Base-by-base conservation (phyloP, 2,329 filamentous ascomycete species). In the Trichoderma sp. region DNA sequence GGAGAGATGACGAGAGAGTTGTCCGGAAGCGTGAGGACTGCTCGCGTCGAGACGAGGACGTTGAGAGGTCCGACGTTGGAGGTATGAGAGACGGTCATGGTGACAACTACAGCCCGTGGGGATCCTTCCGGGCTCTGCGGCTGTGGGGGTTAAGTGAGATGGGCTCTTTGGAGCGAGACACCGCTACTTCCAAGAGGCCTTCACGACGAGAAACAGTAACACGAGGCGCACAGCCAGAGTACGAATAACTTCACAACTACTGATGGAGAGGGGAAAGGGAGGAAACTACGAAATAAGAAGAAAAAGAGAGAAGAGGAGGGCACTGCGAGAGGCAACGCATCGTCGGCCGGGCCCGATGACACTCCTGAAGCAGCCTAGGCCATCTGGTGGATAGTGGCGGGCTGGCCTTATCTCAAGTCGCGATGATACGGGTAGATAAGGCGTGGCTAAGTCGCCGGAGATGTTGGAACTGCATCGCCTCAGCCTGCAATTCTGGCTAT, bases 41-140 rank as follows among this genome's bases (percentile, higher is more conserved):
- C 92, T 75, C 94, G 88, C 31, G 91, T 92, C 1, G 96, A 98
- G 69, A 91, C 91, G 69, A 98, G 86, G 70, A 97, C 92, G 55
- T 88, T 89, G 75, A 94, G 76, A 53, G 81, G 77, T 56, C 77
- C 81, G 24, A 75, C 71, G 70, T 75, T 72, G n/a, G 74, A 68
- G 47, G 68, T 70, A 43, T 72, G 73, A 69, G 70, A 57, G 57
- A 74, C 76, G 49, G 78, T 76, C 79, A 82, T 82, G 68, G 71
- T 73, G 73, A 67, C 14, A 56, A 37, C 63, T 67, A 49, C 40
- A 43, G 27, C 14, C 11, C 59, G 33, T 11, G 58, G 33, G 27
- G 49, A 33, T 40, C 24, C 31, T 29, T 52, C 33, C 21, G 37
- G 56, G 33, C 47, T 13, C 43, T 21, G 47, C 47, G n/a, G 10